These are phyloP conservation scores for Penicillium lagena DNA, from an alignment of 495 filamentous ascomycete species.

Conservation along the genomic window DNA sequence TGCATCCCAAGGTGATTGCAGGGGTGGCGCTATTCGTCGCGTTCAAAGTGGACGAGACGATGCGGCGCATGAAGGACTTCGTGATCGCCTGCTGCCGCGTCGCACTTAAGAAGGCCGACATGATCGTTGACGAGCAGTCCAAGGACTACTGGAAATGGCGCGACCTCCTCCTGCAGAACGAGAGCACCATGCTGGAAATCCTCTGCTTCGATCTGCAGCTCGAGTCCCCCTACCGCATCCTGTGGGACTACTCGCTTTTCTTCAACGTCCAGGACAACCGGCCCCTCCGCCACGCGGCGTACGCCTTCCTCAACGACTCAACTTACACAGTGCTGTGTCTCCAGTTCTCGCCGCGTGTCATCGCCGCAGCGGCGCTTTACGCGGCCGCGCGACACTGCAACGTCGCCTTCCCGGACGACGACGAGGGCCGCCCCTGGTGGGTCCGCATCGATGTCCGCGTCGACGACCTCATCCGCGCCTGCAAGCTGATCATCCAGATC, in stretches of 20 bases:
- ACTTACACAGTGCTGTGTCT: slow-evolving; percentile 78
- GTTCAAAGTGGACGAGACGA: slow-evolving; percentile 94
- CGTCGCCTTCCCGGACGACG: slow-evolving; percentile 66
- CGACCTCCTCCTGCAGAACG: slow-evolving; percentile 82
- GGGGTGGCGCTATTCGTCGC: slow-evolving; percentile 88
- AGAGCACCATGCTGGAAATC: slow-evolving; percentile 85
- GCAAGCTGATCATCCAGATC: slow-evolving; percentile 64
- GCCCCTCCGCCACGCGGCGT: slow-evolving; percentile 71
- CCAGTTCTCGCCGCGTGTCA: slow-evolving; percentile 67
- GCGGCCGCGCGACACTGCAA: slow-evolving; percentile 66
- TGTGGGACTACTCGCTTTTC: slow-evolving; percentile 69
- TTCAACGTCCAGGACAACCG: slow-evolving; percentile 68
- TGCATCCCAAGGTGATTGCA: slow-evolving; percentile 86
- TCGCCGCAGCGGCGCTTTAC: slow-evolving; percentile 82
- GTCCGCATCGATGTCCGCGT: slow-evolving; percentile 57
- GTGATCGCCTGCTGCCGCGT: slow-evolving; percentile 89
- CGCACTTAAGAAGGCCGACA: slow-evolving; percentile 83
- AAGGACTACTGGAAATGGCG: slow-evolving; percentile 98
- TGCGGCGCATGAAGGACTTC: slow-evolving; percentile 86
- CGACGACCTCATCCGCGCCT: slow-evolving; percentile 56
- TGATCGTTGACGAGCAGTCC: slow-evolving; percentile 85
- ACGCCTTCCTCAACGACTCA: slow-evolving; percentile 89
- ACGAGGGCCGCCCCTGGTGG: slow-evolving; percentile 82
- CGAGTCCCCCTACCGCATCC: slow-evolving; percentile 72
- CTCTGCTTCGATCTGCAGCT: slow-evolving; percentile 92